phyloP scores from a whole-genome alignment of 2,329 filamentous ascomycete genomes.

The Coniochaeta ligniaria region DNA sequence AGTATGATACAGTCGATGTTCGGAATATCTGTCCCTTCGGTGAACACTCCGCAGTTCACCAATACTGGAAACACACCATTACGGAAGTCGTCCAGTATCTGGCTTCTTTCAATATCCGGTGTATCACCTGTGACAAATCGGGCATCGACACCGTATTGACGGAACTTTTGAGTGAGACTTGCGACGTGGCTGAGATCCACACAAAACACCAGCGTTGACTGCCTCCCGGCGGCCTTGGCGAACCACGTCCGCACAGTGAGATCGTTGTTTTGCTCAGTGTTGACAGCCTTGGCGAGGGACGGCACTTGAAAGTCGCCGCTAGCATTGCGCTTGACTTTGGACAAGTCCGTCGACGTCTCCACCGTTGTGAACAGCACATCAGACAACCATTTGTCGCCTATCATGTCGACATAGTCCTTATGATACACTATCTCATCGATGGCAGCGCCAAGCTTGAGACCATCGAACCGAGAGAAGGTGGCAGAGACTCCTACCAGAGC shows the following conservation, averaged over 20 bases:
- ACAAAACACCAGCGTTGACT: conserved; percentile 89
- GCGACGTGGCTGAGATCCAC: conserved; percentile 81
- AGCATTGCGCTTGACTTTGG: conserved; percentile 54
- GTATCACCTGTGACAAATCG: conserved; percentile 83
- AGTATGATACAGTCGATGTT: conserved; percentile 93
- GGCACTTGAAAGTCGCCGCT: conserved; percentile 72
- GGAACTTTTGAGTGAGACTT: conserved; percentile 68
- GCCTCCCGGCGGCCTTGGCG: conserved; percentile 62
- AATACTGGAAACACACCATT: conserved; percentile 74
- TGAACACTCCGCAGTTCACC: conserved; percentile 93
- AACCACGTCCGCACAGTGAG: conserved; percentile 83
- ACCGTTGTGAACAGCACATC: conserved; percentile 94
- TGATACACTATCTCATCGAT: conserved; percentile 97
- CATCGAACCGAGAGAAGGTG: conserved; percentile 71
- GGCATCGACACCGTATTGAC: conserved; percentile 71
- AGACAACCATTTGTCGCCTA: conserved; percentile 85
- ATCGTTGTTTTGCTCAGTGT: conserved; percentile 73
- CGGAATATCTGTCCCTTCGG: conserved; percentile 94
- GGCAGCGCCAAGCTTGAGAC: conserved; percentile 70
- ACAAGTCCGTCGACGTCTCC: conserved; percentile 72
- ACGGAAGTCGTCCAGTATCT: conserved; percentile 70
- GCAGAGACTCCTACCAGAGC: conserved; percentile 82
- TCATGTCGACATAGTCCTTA: conserved; percentile 62
- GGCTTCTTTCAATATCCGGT: conserved; percentile 56
- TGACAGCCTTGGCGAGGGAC: conserved; percentile 76